These are phyloP conservation scores for Scutellaria barbata DNA, from an alignment of 257 asterid genomes.

Conservation along the genomic window DNA sequence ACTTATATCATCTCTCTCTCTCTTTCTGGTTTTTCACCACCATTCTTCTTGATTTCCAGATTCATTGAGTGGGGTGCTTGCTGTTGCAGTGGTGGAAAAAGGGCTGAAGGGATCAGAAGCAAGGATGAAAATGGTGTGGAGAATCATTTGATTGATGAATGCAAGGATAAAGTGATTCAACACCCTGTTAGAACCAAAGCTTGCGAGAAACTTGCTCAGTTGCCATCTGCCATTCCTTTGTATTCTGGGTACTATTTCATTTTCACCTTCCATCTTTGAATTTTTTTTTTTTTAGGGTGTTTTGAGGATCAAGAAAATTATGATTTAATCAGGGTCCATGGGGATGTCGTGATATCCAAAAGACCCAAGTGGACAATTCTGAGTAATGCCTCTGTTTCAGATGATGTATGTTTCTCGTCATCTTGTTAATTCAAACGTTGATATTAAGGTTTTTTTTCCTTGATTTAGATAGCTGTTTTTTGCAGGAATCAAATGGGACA, in stretches of 20 bases:
- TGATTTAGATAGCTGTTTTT: background rate
- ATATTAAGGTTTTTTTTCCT: background rate
- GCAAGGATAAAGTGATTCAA: slow-evolving; percentile 58
- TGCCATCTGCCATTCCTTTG: slow-evolving; percentile 64
- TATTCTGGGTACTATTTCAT: slow-evolving; percentile 66
- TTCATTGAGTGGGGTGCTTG: slow-evolving; percentile 83
- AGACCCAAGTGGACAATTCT: slow-evolving; percentile 63
- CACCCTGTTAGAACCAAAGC: slow-evolving; percentile 60
- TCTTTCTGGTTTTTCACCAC: background rate
- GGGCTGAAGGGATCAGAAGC: slow-evolving; percentile 24
- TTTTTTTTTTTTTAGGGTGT: background rate
- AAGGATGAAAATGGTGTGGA: slow-evolving; percentile 48
- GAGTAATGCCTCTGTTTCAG: slow-evolving; percentile 44
- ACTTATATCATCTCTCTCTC: too few relatives aligned
- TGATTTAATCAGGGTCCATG: slow-evolving; percentile 63
- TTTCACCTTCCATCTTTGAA: background rate
- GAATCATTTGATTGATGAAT: slow-evolving; percentile 36
- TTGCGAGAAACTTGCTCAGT: slow-evolving; percentile 61
- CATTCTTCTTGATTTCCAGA: slow-evolving; percentile 34
- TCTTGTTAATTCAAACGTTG: background rate
- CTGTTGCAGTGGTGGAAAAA: slow-evolving; percentile 72
- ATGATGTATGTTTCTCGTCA: slow-evolving; percentile 39
- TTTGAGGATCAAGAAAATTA: background rate
- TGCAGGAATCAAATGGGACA: slow-evolving; percentile 69
- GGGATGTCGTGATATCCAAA: slow-evolving; percentile 75